Evolutionary conservation across 179 eudicot genomes (phyloP).

Genomic region (Camellia oleifera): DNA sequence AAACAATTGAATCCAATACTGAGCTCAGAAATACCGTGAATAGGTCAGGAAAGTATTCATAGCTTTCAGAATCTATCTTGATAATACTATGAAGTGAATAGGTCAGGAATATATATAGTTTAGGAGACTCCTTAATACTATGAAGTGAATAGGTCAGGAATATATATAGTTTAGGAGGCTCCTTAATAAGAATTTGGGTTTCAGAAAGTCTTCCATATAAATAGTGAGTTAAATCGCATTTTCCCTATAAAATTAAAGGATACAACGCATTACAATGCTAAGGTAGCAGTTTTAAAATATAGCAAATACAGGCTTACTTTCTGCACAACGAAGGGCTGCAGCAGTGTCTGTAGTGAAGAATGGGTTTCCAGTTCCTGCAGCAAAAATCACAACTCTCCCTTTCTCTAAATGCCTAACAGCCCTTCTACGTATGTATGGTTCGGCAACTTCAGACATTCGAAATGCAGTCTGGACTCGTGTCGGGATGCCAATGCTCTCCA

Average conservation of each 20-base stretch:
- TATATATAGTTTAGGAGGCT: no score
- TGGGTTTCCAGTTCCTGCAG: constrained; percentile 99
- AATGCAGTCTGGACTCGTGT: constrained; percentile 98
- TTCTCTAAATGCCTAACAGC: constrained; percentile 96
- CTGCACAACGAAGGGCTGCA: constrained; percentile 98
- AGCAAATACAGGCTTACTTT: constrained; percentile 50
- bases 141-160: not conserved
- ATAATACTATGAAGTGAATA: not conserved
- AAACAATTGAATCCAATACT: constrained; percentile 3
- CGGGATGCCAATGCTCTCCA: constrained; percentile 99
- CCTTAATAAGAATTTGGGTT: not conserved
- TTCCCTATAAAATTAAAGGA: constrained; percentile 4
- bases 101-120: no score
- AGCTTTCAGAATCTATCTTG: constrained; percentile 5
- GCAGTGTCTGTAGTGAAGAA: constrained; percentile 99
- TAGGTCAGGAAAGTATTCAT: not conserved
- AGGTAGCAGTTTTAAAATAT: not conserved
- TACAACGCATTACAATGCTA: not conserved
- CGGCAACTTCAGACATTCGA: constrained; percentile 99
- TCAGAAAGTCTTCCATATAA: not conserved
- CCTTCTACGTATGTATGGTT: constrained; percentile 93
- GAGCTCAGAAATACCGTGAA: constrained; percentile 8
- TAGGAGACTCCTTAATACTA: not conserved
- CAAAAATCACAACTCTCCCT: constrained; percentile 97
- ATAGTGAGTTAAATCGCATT: constrained; percentile 3